Percentiles rank a stretch among this genome's conserved stretches.
Evolutionary conservation across 495 filamentous ascomycete species (phyloP).

Genomic region (Podospora didyma): DNA sequence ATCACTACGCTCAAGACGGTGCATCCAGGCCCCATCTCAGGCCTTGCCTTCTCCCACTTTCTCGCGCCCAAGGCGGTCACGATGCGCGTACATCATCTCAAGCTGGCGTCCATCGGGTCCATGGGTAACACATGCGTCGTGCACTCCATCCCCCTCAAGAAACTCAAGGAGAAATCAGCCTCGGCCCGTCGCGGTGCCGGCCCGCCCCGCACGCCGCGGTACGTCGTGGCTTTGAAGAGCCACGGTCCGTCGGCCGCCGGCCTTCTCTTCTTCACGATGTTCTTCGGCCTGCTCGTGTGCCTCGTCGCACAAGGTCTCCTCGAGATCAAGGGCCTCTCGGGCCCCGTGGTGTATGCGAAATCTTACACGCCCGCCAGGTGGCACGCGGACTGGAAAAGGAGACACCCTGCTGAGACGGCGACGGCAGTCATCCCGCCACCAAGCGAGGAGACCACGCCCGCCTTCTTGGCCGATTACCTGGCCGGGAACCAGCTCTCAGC

Average conservation of each 20-base stretch:
- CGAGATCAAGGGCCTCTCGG: conserved; percentile 59
- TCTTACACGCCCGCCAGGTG: conserved; percentile 22
- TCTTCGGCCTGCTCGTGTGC: conserved; percentile 52
- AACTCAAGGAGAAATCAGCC: conserved; percentile 42
- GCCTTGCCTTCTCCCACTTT: conserved; percentile 73
- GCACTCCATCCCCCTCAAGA: conserved; percentile 71
- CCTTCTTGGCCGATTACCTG: conserved; percentile 4
- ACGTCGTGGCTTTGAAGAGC: conserved; percentile 62
- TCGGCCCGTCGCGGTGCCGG: conserved; percentile 36
- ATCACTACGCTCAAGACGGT: conserved; percentile 67
- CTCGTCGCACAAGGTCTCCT: conserved; percentile 62
- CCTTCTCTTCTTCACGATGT: conserved; percentile 44
- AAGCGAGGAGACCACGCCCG: background rate
- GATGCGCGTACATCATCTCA: conserved; percentile 57
- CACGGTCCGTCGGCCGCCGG: conserved; percentile 42
- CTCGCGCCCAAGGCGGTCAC: conserved; percentile 45
- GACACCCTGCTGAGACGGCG: background rate
- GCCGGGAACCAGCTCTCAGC: conserved; percentile 3
- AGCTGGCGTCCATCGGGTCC: conserved; percentile 73
- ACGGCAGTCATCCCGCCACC: background rate
- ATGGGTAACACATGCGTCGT: conserved; percentile 83
- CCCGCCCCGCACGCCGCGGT: conserved; percentile 49
- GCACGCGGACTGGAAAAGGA: conserved; percentile 9
- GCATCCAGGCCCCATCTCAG: conserved; percentile 82
- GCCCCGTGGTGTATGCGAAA: conserved; percentile 50